These are phyloP conservation scores for Didymella pinodella DNA, from an alignment of 2,329 filamentous ascomycete species.

Conservation along the genomic window DNA sequence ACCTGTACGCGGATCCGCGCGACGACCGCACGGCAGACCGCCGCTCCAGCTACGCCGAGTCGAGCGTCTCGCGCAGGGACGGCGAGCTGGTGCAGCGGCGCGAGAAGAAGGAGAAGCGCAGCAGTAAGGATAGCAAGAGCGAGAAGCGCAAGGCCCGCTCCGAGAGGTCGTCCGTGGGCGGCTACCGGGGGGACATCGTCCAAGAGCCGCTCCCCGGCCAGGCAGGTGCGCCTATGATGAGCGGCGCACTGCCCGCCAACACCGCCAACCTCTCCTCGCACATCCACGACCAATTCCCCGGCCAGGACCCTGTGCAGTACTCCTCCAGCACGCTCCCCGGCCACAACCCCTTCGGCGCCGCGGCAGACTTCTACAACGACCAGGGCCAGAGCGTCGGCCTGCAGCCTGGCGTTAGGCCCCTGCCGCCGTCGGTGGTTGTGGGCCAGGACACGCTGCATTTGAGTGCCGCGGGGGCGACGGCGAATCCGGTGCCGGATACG, in stretches of 20 bases:
- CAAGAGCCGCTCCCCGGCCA: constrained; percentile 46
- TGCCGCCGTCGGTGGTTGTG: constrained; percentile 61
- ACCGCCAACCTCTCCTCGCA: constrained; percentile 52
- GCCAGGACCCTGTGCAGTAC: constrained; percentile 60
- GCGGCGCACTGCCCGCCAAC: constrained; percentile 42
- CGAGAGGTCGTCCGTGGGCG: constrained; percentile 38
- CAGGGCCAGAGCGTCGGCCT: constrained; percentile 65
- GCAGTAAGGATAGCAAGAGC: constrained; percentile 28
- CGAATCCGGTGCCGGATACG: constrained; percentile 66
- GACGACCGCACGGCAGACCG: constrained; percentile 30
- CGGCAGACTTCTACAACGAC: constrained; percentile 70
- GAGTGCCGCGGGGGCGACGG: constrained; percentile 59
- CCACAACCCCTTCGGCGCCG: constrained; percentile 58
- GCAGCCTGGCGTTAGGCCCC: constrained; percentile 67
- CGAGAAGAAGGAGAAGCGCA: constrained; percentile 37
- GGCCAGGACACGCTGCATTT: constrained; percentile 64
- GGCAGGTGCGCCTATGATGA: constrained; percentile 46
- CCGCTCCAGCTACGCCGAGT: constrained; percentile 42
- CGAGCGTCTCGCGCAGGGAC: constrained; percentile 41
- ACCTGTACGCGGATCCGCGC: constrained; percentile 43
- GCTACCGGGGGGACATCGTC: constrained; percentile 44
- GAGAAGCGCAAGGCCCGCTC: constrained; percentile 45
- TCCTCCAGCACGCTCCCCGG: constrained; percentile 56
- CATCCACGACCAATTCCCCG: constrained; percentile 66
- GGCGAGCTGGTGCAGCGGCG: constrained; percentile 26